Evolutionary conservation across 2,329 filamentous ascomycete genomes (phyloP).

Genomic region (Fusarium sp.): DNA sequence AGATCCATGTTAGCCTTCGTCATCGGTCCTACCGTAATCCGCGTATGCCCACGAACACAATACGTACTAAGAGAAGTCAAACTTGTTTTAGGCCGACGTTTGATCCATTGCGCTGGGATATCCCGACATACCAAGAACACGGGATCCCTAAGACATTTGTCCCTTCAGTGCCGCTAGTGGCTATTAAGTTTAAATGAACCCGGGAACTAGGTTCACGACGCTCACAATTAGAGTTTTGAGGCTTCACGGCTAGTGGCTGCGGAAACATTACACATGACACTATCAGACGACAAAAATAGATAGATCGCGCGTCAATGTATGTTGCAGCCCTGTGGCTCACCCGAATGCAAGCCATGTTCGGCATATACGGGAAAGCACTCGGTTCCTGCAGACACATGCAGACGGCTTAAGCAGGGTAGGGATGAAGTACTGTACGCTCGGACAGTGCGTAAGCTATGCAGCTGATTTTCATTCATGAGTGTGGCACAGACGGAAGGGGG

Average conservation of each 20-base stretch:
- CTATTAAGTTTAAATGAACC: background rate
- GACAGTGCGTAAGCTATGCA: background rate
- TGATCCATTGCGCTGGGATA: background rate
- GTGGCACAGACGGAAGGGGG: background rate
- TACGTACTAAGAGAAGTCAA: background rate
- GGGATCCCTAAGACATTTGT: background rate
- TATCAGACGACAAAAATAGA: background rate
- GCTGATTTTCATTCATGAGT: background rate
- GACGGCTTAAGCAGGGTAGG: background rate
- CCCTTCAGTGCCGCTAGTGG: background rate
- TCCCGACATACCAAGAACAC: background rate
- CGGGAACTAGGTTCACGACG: background rate
- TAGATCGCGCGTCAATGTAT: background rate
- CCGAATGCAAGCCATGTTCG: background rate
- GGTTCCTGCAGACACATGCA: background rate
- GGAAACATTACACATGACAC: background rate
- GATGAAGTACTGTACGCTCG: background rate
- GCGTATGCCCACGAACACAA: background rate
- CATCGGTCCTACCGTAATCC: background rate
- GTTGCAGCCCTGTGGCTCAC: background rate
- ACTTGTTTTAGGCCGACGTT: background rate
- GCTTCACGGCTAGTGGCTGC: background rate
- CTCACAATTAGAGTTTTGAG: background rate
- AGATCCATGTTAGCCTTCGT: background rate
- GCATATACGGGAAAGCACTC: background rate